Evolutionary conservation across 257 asterid species (phyloP).

Genomic region (Plectranthus barbatus): DNA sequence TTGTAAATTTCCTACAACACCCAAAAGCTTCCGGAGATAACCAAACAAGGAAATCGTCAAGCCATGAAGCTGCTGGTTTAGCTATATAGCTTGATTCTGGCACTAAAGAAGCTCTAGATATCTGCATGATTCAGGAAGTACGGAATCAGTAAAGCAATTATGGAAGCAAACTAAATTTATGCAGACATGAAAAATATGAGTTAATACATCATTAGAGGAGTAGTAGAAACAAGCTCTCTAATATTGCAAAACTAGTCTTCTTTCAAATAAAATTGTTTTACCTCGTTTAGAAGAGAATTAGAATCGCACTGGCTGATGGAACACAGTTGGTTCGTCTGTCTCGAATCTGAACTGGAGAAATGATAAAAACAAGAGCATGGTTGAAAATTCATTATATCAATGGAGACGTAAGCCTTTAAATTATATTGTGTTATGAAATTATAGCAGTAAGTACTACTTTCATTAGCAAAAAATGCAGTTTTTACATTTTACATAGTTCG

Average conservation of each 20-base stretch:
- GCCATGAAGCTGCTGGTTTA: slow-evolving; percentile 99
- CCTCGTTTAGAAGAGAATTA: slow-evolving; percentile 90
- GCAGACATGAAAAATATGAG: background rate
- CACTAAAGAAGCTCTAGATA: slow-evolving; percentile 76
- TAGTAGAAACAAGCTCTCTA: background rate
- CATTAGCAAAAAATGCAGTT: background rate
- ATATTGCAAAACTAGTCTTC: background rate
- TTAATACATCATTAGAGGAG: no score
- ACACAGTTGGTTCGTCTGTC: slow-evolving; percentile 86
- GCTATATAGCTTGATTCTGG: slow-evolving; percentile 95
- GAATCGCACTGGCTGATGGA: slow-evolving; percentile 95
- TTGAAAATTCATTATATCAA: slow-evolving; percentile 5
- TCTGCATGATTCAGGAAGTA: slow-evolving; percentile 41
- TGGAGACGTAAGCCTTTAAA: background rate
- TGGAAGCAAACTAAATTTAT: background rate
- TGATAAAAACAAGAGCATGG: slow-evolving; percentile 18
- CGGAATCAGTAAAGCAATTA: background rate
- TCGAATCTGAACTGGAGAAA: slow-evolving; percentile 72
- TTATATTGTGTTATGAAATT: background rate
- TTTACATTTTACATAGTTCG: background rate
- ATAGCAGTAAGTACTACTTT: background rate
- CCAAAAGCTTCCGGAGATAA: slow-evolving; percentile 96
- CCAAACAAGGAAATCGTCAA: slow-evolving; percentile 97
- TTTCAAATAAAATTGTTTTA: slow-evolving; percentile 21
- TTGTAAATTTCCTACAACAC: slow-evolving; percentile 89